These are phyloP conservation scores for Malus hybrid DNA, from an alignment of 331 rosid genomes.

Conservation along the genomic window DNA sequence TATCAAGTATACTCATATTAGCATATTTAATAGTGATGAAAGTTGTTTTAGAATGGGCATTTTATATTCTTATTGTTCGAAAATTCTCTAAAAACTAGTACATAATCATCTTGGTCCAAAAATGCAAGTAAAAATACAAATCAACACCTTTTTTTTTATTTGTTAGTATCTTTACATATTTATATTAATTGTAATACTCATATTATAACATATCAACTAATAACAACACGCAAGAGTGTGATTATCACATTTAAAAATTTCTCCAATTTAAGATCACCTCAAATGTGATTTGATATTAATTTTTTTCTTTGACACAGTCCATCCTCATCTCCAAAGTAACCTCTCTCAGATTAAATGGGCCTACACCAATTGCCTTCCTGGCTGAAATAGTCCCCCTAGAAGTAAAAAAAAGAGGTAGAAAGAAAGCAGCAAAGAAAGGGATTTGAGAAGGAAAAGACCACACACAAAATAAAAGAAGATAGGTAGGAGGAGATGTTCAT, in stretches of 20 bases:
- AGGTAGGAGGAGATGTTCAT: slow-evolving; percentile 32
- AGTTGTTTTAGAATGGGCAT: too few species aligned
- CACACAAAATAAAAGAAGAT: slow-evolving; percentile 9
- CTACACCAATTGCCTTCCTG: slow-evolving; percentile 20
- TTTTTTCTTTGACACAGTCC: neutral
- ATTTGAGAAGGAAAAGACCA: neutral
- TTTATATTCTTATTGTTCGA: too few species aligned
- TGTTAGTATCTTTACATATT: too few species aligned
- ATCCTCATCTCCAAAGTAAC: slow-evolving; percentile 11
- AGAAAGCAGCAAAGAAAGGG: neutral
- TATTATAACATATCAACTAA: too few species aligned
- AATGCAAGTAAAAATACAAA: too few species aligned
- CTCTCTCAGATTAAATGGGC: slow-evolving; percentile 18
- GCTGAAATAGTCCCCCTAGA: slow-evolving; percentile 6
- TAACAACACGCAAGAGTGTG: too few species aligned
- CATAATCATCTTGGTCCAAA: too few species aligned
- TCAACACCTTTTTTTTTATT: too few species aligned
- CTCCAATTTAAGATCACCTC: neutral
- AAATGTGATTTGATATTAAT: slow-evolving; percentile 23
- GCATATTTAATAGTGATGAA: too few species aligned
- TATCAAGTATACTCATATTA: too few species aligned
- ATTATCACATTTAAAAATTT: neutral
- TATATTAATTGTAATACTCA: too few species aligned
- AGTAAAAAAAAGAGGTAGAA: slow-evolving; percentile 9
- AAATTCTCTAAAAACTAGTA: too few species aligned